Base-by-base conservation (phyloP, 2,329 filamentous ascomycete species). In the Dothiorella sarmentorum region DNA sequence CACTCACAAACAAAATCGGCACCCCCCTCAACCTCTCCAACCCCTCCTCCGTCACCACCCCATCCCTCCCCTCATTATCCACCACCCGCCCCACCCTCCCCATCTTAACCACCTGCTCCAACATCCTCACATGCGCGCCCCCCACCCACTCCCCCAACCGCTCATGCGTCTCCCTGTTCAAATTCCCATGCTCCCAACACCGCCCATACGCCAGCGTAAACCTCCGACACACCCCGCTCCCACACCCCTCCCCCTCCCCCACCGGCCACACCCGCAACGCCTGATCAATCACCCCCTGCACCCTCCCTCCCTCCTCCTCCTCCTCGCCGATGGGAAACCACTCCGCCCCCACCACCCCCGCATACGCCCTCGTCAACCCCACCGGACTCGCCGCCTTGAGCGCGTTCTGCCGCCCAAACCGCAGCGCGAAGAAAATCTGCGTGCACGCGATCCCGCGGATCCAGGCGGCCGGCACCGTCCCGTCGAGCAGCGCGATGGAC, bases 91-190 rank as follows among this genome's bases (percentile, higher is more conserved):
- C 37, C 7, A 13, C 44, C 7, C 26, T 13, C 15, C 84, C 85
- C 73, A 82, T 80, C 33, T 72, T 73, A 77, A 85, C 85, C 10
- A 87, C 76, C 59, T 85, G 73, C 33, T 77, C 68, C 51, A 86
- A 75, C 61, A 82, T 71, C 1, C 75, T 78, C 82, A 86, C 86
- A 68, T 82, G 83, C 56, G 84, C 80, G 56, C 85, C 85, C 63
- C 82, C 82, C 59, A 88, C 82, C 71, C 86, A 84, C 29, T 80
- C 77, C 67, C 84, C 79, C 45, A 86, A 80, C 65, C 85, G 80
- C 0, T 78, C 73, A 69, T 88, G 85, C 2, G 85, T 88, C 3
- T 80, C 83, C 71, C 83, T 82, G 71, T 87, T 87, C 27, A 88
- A 78, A 68, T 88, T 87, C 3, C 64, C 68, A 69, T 88, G 85